Evolutionary conservation across 768 basidiomycete genomes (phyloP).

Genomic region (Pleurotus ostreatus): DNA sequence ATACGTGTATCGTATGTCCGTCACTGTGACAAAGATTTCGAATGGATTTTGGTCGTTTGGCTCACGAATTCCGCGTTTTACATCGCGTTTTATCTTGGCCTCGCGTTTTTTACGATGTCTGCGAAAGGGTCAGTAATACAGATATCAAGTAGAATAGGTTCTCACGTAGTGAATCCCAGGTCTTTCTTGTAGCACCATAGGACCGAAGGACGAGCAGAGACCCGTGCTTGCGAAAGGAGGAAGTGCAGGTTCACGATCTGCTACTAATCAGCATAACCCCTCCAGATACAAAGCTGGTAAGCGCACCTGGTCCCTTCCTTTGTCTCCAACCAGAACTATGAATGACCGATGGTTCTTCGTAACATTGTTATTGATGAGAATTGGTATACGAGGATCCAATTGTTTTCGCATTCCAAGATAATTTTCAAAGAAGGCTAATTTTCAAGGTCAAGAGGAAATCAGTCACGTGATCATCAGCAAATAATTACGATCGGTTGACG

Average conservation of each 20-base stretch:
- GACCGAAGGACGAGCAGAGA: conserved; percentile 86
- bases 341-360: conserved; percentile 91
- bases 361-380: conserved; percentile 91
- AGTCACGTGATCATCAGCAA: no score
- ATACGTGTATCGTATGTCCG: conserved; percentile 96
- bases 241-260: conserved; percentile 95
- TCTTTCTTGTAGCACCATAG: conserved; percentile 99
- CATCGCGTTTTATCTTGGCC: conserved; percentile 93
- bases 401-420: conserved; percentile 68
- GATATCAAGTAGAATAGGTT: neutral
- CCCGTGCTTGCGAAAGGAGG: conserved; percentile 84
- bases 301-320: conserved; percentile 82
- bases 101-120: conserved; percentile 97
- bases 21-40: conserved; percentile 98
- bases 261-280: neutral
- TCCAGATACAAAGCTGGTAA: neutral
- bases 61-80: conserved; percentile 91
- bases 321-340: conserved; percentile 95
- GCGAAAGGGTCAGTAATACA: conserved; percentile 1
- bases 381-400: conserved; percentile 89
- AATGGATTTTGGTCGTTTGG: conserved; percentile 96
- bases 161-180: conserved; percentile 89
- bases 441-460: no score
- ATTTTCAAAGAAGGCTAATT: no score
- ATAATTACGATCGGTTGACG: no score